Base-by-base conservation (phyloP, 495 filamentous ascomycete genomes). In the Monascus purpureus region DNA sequence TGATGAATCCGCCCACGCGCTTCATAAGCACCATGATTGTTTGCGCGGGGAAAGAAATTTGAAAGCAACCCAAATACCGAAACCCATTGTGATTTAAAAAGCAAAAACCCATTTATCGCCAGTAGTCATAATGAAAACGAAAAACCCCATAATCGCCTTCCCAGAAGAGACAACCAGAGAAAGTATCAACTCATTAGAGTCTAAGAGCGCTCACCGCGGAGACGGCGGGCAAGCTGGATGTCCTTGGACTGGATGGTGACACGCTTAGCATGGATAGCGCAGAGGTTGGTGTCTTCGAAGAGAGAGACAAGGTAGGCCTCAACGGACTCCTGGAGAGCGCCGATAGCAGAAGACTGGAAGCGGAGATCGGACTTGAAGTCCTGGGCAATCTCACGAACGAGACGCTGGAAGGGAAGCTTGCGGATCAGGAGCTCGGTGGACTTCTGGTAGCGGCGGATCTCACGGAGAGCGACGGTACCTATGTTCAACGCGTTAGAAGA, bases 401-500 rank as follows among this genome's bases (percentile, higher is more conserved):
- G 74, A 71, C 90, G 92, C 77, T 99, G 90, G 82, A 99, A 99
- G 57, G 90, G 90, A 50, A 99, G 85, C 84, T 99, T 99, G 77
- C 90, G 90, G 77, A 99, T 99, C 51, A 99, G 65, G 40, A 99
- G 88, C 83, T 99, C 90, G 52, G 90, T 99, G 48, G 86, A 94
- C 77, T 99, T 99, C 77, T 99, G 90, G 79, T 99, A 99, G 57
- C 90, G 90, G 87, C 90, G 92, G 62, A 99, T 99, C 73, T 99
- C 90, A 88, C 90, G 90, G 51, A 99, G 90, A 87, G 90, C 90
- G 80, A 99, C 90, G 71, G 90, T 99, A 72, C 76, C 75, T 75
- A n/a, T n/a, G 16, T 37, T 2, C 17, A 45, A 36, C 20, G 13
- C 40, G 40, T 65, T 56, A 72, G 58, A 41, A 30, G 29, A 25